Base-by-base conservation (phyloP, 2,329 filamentous ascomycete genomes). In the Aphanocladium album region DNA sequence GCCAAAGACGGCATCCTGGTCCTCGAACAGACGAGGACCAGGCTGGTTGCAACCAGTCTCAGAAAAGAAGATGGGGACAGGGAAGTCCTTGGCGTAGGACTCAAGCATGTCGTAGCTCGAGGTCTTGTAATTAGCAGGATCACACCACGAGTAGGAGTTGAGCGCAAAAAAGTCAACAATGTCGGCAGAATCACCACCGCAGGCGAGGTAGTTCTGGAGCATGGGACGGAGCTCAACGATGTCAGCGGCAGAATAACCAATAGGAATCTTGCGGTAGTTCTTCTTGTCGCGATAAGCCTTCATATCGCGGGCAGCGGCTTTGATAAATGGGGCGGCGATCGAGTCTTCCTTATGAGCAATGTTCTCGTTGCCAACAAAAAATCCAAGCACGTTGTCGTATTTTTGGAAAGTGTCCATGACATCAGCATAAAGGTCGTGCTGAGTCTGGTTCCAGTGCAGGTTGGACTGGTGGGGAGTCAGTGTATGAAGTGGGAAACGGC, bases 331-430 rank as follows among this genome's bases (percentile, higher is more conserved):
- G 9, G 91, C 91, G 35, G 89, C 88, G 27, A 75, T 70, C 43
- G 83, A 85, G 68, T 85, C 80, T 64, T 80, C 79, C 62, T 77
- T 76, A 50, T 77, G 79, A 45, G 88, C 89, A 68, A 96, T 86
- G 62, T 95, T 89, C 73, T 96, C 92, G 70, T 96, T 96, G 65
- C 91, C 93, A 62, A 96, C 83, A 68, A 96, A 93, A 73, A 95
- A 89, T 50, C 90, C 91, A 12, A 91, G 85, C 1, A 89, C 82
- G 72, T 96, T 96, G 74, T 92, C 83, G 71, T 89, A 96, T 53
- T 81, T 74, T 49, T 89, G 83, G 74, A 95, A 93, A 37, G 84
- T 81, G 70, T 96, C 91, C 79, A 95, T 84, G 65, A 93, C 89
- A 56, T 81, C 80, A 50, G 82, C 77, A 74, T 90, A 95, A 33